A percentile compares a stretch with the other conserved stretches of the same genome.
Conservation (phyloP, 2,329 filamentous ascomycete species). For the Torrubiellomyces zombiae region DNA sequence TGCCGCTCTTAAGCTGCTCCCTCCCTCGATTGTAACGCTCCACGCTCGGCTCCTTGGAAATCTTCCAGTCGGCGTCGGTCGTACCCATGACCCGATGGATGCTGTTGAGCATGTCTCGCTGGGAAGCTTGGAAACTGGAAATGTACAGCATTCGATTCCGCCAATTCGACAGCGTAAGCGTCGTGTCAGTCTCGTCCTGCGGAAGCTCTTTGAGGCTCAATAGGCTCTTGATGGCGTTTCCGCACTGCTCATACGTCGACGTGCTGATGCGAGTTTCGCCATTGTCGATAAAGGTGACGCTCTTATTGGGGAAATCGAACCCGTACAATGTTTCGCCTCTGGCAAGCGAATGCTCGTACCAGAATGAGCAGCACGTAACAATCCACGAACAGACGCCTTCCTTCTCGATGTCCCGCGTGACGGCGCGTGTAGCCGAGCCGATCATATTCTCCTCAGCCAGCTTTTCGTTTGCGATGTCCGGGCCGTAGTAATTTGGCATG, state of each 20-base stretch:
- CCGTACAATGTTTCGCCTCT: conserved; percentile 23
- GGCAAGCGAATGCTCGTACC: conserved; percentile 35
- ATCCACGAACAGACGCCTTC: conserved; percentile 25
- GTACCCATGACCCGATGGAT: conserved; percentile 40
- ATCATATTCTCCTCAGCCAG: conserved; percentile 19
- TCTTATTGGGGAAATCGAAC: conserved; percentile 27
- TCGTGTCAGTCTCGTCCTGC: conserved; percentile 17
- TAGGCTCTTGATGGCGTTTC: conserved; percentile 30
- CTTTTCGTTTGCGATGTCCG: conserved; percentile 29
- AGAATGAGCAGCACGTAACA: conserved; percentile 34
- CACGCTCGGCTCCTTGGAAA: conserved; percentile 27
- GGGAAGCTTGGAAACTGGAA: conserved; percentile 39
- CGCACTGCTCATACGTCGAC: conserved; percentile 38
- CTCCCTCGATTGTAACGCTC: conserved; percentile 28
- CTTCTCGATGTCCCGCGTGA: conserved; percentile 20
- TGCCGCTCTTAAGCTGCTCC: conserved; percentile 24
- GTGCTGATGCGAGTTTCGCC: conserved; percentile 26
- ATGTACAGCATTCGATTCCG: conserved; percentile 32
- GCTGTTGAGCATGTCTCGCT: conserved; percentile 49
- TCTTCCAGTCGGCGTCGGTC: conserved; percentile 41
- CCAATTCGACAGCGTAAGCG: conserved; percentile 20
- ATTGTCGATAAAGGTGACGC: conserved; percentile 33
- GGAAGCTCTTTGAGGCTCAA: conserved; percentile 30
- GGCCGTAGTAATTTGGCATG: conserved; percentile 30
- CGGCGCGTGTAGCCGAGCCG: conserved; percentile 8